Base-by-base conservation (phyloP, 1,284 basidiomycete species). In the Tilletia caries region DNA sequence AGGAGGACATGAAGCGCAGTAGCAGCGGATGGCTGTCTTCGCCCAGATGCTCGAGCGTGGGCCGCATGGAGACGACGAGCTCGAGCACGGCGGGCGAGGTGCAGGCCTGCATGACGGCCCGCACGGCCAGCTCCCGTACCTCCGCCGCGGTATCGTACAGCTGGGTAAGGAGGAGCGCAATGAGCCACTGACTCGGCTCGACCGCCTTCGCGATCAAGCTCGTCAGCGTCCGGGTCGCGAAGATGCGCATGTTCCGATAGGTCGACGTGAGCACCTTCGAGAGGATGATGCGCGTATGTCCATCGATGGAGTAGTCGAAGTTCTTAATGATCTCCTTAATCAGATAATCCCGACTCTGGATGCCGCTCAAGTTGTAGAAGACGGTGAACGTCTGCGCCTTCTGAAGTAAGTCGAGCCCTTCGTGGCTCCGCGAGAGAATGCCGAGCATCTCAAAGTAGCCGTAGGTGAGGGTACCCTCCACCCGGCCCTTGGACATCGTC, bases 361-460 rank as follows among this genome's bases (percentile, higher is more conserved):
- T 86, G 81, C 98, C 95, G 81, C 91, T 93, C 34, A 98, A 85
- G 78, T 94, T 92, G 79, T 98, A 97, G 81, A 98, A 92, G 0
- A 92, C 91, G 0, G 95, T 96, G 83, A 97, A 98, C 48, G 97
- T 88, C 79, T 92, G 92, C 84, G 91, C 91, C 78, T 92, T 91
- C 83, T 95, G 93, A 82, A 98, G 85, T 23, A 98, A 85, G 62
- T 92, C 91, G 32, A 95, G 88, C 15, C 96, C 96, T 67, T 96
- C 92, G 34, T 89, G 87, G 71, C 90, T 88, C 78, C 91, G 92
- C 84, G 92, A 95, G 52, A 98, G 86, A 0, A 89, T 90, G 2
- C 95, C 95, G 1, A 99, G 87, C 90, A 99, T 94, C 80, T 97
- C 94, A 73, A 99, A 90, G 83, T 98, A 98, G 0, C 95, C 95